Evolutionary conservation across 768 basidiomycete genomes (phyloP), one percentile per base, ranked within the genome.

Genomic region (Suillus ampliporus): DNA sequence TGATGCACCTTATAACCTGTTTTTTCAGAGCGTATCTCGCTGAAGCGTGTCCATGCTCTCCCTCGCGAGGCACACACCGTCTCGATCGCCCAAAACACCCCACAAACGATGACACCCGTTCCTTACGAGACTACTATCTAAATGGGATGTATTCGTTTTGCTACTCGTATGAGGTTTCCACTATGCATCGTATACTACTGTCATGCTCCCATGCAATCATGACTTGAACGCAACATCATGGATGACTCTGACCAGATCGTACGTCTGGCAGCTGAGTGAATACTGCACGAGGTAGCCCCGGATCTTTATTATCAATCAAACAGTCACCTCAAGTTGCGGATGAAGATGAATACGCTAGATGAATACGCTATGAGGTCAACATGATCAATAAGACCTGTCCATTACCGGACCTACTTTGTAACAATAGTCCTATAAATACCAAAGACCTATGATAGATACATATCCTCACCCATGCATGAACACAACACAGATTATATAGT

Each of bases 71-170:
- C 94, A 34, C 87, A 79, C 78, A 86, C 83, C 71, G 89, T 99
- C 77, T 89, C 90, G 61, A 78, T 83, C 64, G 74, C 76, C 65
- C 83, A 85, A 67, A 98, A 98, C 80, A 80, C 84, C 52, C 94
- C 97, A 57, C 90, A 97, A 82, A 99, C 97, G 63, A 94, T 99
- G 79, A 86, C 85, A 67, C 95, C 96, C 69, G 84, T 95, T 71
- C 88, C 86, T 68, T 99, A 98, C 86, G 97, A 97, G 89, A 97
- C 95, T 68, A 95, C 90, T 71, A 97, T 97, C 80, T 97, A 88
- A 89, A 78, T 72, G 68, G 76, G 67, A 58, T 65, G 57, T 65
- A 61, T 50, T 53, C 28, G 53, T 10, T 59, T 53, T 57, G 54
- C 23, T 21, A 35, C 28, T 62, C 52, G 57, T 59, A 60, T 51